Base-by-base conservation (phyloP, 1,284 basidiomycete species). In the Mycena citricolor region DNA sequence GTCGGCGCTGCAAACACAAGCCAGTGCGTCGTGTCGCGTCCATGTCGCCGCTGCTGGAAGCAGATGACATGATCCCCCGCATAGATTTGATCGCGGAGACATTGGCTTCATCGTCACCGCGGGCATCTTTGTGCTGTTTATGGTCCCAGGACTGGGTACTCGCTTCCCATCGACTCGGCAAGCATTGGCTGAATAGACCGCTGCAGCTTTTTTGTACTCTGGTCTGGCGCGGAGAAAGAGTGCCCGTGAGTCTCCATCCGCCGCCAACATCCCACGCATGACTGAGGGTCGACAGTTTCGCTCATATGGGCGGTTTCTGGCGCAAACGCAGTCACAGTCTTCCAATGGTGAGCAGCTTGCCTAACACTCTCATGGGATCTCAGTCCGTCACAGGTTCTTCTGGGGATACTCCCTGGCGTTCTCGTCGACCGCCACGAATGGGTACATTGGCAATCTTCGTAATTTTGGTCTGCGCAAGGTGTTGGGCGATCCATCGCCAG, bases 341-440 rank as follows among this genome's bases (percentile, higher is more conserved):
- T 97, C 69, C 91, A 94, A 61, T 94, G 90, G 90, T 91, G 5
- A 6, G 16, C 26, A 4, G 24, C 17, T n/a, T 12, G 8, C 2
- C 8, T 4, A n/a, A 17, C 4, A 7, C n/a, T 38, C n/a, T 32
- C 10, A 16, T 1, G 5, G 26, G n/a, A 20, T 23, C 40, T 42
- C 5, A 43, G 25, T 20, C 12, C 14, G 16, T 7, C 6, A 21
- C 21, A 47, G 45, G 45, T 51, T 47, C 61, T 79, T 89, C 66
- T 88, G 85, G 84, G 89, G 88, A 13, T 92, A 92, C 66, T 86
- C 84, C 1, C 70, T 92, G 25, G 86, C 87, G 3, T 92, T 92
- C 62, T 89, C 86, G 4, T 70, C 80, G 10, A 78, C 83, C 1
- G 87, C 88, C 30, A 78, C 78, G 49, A 82, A 86, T 65, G 76